Base-by-base conservation (phyloP, 2,329 filamentous ascomycete genomes). In the Canariomyces notabilis region DNA sequence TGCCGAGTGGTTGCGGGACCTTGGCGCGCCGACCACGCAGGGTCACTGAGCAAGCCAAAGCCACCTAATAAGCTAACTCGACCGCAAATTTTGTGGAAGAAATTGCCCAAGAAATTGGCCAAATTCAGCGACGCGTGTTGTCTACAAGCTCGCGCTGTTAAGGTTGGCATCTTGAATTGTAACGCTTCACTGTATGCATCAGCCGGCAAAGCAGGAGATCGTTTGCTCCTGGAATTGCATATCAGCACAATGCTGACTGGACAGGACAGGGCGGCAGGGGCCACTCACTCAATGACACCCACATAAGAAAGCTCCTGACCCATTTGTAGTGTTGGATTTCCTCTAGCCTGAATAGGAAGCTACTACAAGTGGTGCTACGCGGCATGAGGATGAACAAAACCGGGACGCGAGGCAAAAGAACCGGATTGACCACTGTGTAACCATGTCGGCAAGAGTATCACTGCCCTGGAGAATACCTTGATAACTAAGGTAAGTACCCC, bases 201-300 rank as follows among this genome's bases (percentile, higher is more conserved):
- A 37, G 19, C 22, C 26, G 31, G 31, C 34, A 29, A 37, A 39
- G 44, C 23, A 38, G 33, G 16, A 37, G 52, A 55, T 57, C 56
- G 33, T 53, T 39, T 53, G 40, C n/a, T n/a, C n/a, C n/a, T n/a
- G 51, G 51, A 57, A 57, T 57, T 51, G 55, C 55, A 56, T 56
- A 38, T 46, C 49, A 46, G 21, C 41, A 41, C 33, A 49, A 40
- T 42, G 48, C 50, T 37, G 44, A 53, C 51, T 41, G 29, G 46
- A 41, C 42, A 45, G 46, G 46, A 40, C 19, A 18, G n/a, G n/a
- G n/a, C n/a, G n/a, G n/a, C n/a, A n/a, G n/a, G n/a, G n/a, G n/a
- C n/a, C n/a, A n/a, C n/a, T n/a, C n/a, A n/a, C n/a, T n/a, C n/a
- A n/a, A n/a, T n/a, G n/a, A n/a, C n/a, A n/a, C n/a, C n/a, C n/a